Evolutionary conservation across 192 early-diverging fungal species (phyloP).

Genomic region (Podila epicladia): DNA sequence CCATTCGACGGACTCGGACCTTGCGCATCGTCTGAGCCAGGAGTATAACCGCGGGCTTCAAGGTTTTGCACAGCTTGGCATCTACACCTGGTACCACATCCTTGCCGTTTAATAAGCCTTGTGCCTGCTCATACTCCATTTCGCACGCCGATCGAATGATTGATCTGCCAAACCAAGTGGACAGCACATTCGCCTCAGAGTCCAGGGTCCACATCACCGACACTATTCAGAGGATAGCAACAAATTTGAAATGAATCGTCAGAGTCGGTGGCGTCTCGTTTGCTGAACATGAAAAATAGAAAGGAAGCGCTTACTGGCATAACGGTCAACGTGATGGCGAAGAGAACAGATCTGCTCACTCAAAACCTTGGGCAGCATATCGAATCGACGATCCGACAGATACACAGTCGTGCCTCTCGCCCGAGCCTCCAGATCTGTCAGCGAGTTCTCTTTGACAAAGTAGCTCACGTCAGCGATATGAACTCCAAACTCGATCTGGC

Average conservation of each 20-base stretch:
- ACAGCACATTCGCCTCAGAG: constrained; percentile 53
- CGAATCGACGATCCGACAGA: constrained; percentile 81
- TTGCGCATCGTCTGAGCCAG: constrained; percentile 63
- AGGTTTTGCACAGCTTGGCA: constrained; percentile 37
- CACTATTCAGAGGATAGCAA: constrained; percentile 31
- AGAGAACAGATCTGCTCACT: constrained; percentile 80
- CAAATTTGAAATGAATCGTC: neutral
- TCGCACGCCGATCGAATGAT: constrained; percentile 79
- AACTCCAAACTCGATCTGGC: constrained; percentile 73
- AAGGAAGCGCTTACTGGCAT: constrained; percentile 53
- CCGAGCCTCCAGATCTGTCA: constrained; percentile 75
- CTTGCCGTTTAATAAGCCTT: constrained; percentile 70
- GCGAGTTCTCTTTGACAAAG: constrained; percentile 70
- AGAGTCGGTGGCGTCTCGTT: neutral
- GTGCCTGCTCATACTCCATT: constrained; percentile 83
- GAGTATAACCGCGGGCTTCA: constrained; percentile 54
- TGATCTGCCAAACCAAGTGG: constrained; percentile 79
- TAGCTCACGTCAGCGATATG: constrained; percentile 83
- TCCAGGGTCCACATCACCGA: constrained; percentile 79
- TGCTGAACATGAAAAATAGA: neutral
- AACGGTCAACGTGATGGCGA: constrained; percentile 71
- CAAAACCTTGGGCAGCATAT: constrained; percentile 80
- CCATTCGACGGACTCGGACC: constrained; percentile 63
- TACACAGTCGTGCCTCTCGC: constrained; percentile 82
- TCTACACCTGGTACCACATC: constrained; percentile 56